A percentile compares a stretch with the other conserved stretches of the same genome.
Conservation (phyloP, 352 stramenopile species). For the Aphanomyces cochlioides region DNA sequence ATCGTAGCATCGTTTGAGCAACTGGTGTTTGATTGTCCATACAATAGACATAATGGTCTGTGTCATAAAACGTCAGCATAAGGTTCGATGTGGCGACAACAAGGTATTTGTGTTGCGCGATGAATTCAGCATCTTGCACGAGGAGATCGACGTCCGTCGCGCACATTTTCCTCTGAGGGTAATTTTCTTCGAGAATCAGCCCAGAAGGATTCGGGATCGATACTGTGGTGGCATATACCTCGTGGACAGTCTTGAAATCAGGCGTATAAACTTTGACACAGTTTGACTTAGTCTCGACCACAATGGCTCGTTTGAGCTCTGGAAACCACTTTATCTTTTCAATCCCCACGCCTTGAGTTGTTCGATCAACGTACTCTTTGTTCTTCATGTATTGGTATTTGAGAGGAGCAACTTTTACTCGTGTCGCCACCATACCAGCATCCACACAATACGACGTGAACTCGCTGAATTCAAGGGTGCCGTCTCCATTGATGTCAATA, state of each 20-base stretch:
- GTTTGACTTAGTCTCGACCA: conserved; percentile 59
- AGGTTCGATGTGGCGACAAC: conserved; percentile 73
- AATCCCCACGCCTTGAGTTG: conserved; percentile 48
- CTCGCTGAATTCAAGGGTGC: conserved; percentile 80
- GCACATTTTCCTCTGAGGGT: neutral
- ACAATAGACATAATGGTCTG: conserved; percentile 50
- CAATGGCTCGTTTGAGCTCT: conserved; percentile 54
- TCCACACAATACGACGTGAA: conserved; percentile 86
- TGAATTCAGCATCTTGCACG: conserved; percentile 64
- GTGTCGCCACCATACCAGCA: conserved; percentile 72
- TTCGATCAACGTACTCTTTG: conserved; percentile 54
- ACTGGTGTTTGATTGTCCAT: conserved; percentile 42
- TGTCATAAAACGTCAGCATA: conserved; percentile 75
- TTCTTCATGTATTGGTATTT: conserved; percentile 76
- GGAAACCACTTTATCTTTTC: conserved; percentile 73
- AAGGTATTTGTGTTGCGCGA: conserved; percentile 56
- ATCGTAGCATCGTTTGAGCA: conserved; percentile 58
- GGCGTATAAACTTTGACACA: conserved; percentile 65
- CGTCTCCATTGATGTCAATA: conserved; percentile 87
- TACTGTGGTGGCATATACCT: conserved; percentile 12
- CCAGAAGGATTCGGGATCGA: neutral
- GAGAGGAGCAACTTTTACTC: conserved; percentile 40
- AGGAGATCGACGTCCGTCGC: conserved; percentile 37
- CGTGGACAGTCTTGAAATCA: conserved; percentile 15
- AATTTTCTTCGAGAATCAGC: neutral